A percentile compares a stretch with the other conserved stretches of the same genome.
Evolutionary conservation across 768 basidiomycete genomes (phyloP).

Genomic region (Suillus americanus): DNA sequence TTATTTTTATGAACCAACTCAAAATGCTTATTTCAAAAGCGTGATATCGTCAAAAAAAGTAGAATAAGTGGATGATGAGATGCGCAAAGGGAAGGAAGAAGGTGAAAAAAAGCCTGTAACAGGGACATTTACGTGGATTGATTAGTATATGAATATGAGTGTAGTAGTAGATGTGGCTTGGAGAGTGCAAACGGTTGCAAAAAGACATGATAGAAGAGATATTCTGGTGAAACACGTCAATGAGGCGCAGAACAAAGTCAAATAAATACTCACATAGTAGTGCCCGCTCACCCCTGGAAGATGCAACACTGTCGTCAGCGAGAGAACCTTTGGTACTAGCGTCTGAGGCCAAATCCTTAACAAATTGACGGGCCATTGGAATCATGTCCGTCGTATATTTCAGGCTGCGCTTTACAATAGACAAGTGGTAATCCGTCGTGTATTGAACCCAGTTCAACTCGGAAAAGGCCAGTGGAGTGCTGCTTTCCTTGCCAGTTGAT

Average conservation of each 20-base stretch:
- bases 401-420: neutral
- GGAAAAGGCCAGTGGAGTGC: neutral
- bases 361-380: neutral
- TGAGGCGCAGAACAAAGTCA: neutral
- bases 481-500: neutral
- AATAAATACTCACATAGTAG: neutral
- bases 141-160: no score
- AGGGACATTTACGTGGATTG: neutral
- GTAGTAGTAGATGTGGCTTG: neutral
- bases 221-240: neutral
- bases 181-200: neutral
- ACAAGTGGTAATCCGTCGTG: neutral
- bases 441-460: neutral
- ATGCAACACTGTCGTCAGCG: neutral
- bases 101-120: neutral
- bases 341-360: neutral
- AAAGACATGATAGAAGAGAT: neutral
- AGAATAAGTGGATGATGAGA: neutral
- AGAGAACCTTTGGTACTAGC: neutral
- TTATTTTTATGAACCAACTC: neutral
- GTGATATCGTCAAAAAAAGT: neutral
- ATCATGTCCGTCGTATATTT: neutral
- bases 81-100: neutral
- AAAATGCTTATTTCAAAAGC: neutral
- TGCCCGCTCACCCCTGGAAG: neutral